These are phyloP conservation scores for Phytophthora crassamura DNA, from an alignment of 352 stramenopile species.

Conservation along the genomic window DNA sequence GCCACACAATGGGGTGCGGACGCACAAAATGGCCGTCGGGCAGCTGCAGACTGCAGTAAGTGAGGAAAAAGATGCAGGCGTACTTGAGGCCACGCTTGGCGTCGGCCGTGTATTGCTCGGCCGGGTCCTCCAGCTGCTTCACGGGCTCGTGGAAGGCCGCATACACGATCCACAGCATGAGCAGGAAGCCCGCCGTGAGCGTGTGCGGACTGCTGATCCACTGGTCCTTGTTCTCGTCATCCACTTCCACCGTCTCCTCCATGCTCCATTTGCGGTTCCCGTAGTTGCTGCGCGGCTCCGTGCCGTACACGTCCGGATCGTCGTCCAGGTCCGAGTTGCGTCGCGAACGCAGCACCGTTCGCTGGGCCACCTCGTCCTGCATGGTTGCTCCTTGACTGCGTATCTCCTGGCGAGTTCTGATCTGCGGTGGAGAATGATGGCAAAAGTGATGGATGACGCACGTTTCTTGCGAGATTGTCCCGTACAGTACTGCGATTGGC, in stretches of 20 bases:
- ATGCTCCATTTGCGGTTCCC: slow-evolving; percentile 88
- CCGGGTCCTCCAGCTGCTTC: slow-evolving; percentile 43
- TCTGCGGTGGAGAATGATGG: slow-evolving; percentile 10
- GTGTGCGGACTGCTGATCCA: slow-evolving; percentile 89
- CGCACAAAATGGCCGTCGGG: slow-evolving; percentile 88
- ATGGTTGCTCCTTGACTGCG: slow-evolving; percentile 9
- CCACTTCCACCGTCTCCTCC: slow-evolving; percentile 77
- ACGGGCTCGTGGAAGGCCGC: slow-evolving; percentile 74
- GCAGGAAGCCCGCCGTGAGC: slow-evolving; percentile 76
- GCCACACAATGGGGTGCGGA: slow-evolving; percentile 92
- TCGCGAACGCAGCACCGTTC: slow-evolving; percentile 55
- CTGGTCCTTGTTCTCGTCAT: slow-evolving; percentile 77
- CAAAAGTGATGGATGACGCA: slow-evolving; percentile 20
- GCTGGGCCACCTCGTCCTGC: slow-evolving; percentile 44
- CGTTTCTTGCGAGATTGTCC: slow-evolving; percentile 28
- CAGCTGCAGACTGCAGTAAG: slow-evolving; percentile 88
- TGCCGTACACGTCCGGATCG: slow-evolving; percentile 54
- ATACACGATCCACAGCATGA: slow-evolving; percentile 89
- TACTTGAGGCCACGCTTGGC: slow-evolving; percentile 84
- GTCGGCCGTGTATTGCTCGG: slow-evolving; percentile 49
- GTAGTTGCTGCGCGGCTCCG: slow-evolving; percentile 60
- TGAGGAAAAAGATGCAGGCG: slow-evolving; percentile 84
- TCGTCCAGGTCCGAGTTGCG: slow-evolving; percentile 65
- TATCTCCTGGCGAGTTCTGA: slow-evolving; percentile 16
- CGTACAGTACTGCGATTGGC: slow-evolving; percentile 11